Evolutionary conservation across 2,329 filamentous ascomycete species (phyloP), one percentile per base, ranked within the genome.

Genomic region (Phialophora expanda): DNA sequence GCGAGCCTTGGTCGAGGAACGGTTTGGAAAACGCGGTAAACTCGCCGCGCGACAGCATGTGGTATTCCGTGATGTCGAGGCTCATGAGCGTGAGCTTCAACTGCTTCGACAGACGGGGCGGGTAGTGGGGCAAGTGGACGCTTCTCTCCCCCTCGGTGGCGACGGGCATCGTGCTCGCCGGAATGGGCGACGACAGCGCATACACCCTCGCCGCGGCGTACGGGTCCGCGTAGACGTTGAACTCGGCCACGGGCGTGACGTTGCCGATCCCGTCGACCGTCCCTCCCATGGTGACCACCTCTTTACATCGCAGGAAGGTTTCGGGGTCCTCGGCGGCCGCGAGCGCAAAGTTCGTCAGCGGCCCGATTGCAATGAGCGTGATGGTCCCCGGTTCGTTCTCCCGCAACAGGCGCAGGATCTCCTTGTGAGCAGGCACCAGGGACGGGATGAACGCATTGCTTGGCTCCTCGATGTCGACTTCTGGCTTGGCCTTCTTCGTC

Each of bases 261-360:
- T 99, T 99, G 72, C 95, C 95, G 58, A 88, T 85, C 53, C 88
- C 81, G 66, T 90, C 84, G 61, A 99, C 86, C 26, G 91, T 89
- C 66, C 95, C 95, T 66, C 94, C 95, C 95, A 99, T 99, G 55
- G 97, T 91, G 3, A 97, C 89, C 2, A 99, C 86, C 78, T 98
- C 93, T 77, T 96, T 96, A 56, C 89, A 91, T 51, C 88, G 87
- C 62, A 99, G 83, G 77, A 99, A 97, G 0, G 93, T 89, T 77
- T 94, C 92, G 0, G 93, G 89, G 72, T 98, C 94, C 74, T 92
- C 88, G 14, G 92, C 89, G 2, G 95, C 93, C 2, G 95, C 95
- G 28, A 96, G 79, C 1, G 95, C 95, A 32, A 97, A 81, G 76
- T 97, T 99, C n/a, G 95, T 98, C 72, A 98, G 81, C 0, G 95